These are phyloP conservation scores for Apiotrichum gracile DNA, from an alignment of 1,284 basidiomycete species.

Conservation along the genomic window DNA sequence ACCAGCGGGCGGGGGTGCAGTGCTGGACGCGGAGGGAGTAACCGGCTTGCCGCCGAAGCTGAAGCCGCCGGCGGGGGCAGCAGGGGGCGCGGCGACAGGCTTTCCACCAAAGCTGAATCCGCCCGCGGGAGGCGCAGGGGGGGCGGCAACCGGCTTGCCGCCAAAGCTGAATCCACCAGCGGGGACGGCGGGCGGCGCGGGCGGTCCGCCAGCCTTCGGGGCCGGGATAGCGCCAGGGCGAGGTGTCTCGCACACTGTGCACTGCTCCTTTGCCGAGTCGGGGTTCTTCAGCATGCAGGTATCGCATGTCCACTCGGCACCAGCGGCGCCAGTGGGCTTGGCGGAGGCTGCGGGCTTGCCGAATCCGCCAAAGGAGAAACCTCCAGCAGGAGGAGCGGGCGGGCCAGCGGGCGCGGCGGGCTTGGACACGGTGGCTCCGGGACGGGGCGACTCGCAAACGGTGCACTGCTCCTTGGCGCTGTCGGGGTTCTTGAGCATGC, in stretches of 20 bases:
- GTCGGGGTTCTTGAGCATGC: constrained; percentile 50
- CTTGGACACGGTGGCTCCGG: constrained; percentile 12
- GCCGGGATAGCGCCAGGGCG: constrained; percentile 19
- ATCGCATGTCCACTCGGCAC: constrained; percentile 50
- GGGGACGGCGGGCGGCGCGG: constrained; percentile 6
- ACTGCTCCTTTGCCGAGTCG: constrained; percentile 50
- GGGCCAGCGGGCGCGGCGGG: not conserved
- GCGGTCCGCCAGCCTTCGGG: not conserved
- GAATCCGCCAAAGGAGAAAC: constrained; percentile 9
- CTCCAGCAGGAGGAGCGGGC: not conserved
- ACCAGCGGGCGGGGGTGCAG: no score
- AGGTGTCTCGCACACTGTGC: constrained; percentile 53
- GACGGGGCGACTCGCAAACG: constrained; percentile 51
- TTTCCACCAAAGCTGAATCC: constrained; percentile 3
- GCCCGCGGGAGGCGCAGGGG: not conserved
- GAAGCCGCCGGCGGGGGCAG: not conserved
- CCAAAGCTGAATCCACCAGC: constrained; percentile 7
- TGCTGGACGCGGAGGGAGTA: not conserved
- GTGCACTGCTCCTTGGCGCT: constrained; percentile 50
- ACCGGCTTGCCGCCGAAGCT: not conserved
- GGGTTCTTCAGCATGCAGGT: constrained; percentile 52
- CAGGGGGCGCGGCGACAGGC: not conserved
- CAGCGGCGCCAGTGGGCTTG: constrained; percentile 1
- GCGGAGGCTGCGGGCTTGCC: not conserved
- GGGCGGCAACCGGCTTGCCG: not conserved